phyloP scores from a whole-genome alignment of 257 asterid genomes.

The Ilex asprella region DNA sequence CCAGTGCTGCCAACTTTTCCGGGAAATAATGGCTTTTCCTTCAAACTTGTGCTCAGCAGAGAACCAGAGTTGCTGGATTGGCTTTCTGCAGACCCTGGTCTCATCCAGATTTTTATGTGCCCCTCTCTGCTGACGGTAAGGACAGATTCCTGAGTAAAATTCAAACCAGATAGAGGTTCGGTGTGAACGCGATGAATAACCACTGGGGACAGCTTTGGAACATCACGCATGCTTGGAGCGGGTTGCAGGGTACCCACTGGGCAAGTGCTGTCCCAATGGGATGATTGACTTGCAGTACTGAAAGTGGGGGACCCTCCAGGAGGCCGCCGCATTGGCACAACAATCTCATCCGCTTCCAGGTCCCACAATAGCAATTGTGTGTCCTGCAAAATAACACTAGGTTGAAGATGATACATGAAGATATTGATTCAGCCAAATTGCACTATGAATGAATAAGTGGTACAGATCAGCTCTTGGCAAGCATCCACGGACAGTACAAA shows the following conservation, averaged over 20 bases:
- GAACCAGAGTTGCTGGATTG: conserved; percentile 58
- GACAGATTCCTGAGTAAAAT: conserved; percentile 77
- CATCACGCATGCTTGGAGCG: conserved; percentile 82
- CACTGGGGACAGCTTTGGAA: conserved; percentile 83
- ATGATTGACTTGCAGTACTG: conserved; percentile 82
- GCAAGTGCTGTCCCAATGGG: conserved; percentile 85
- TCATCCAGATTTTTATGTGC: conserved; percentile 86
- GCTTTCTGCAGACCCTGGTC: conserved; percentile 63
- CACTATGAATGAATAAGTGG: too few relatives aligned
- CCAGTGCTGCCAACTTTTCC: conserved; percentile 43
- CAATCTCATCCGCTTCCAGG: conserved; percentile 94
- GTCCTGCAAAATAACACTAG: conserved; percentile 42
- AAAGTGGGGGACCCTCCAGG: conserved; percentile 92
- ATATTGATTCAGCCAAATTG: too few relatives aligned
- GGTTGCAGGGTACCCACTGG: conserved; percentile 80
- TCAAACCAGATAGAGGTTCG: conserved; percentile 86
- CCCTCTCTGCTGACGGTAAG: conserved; percentile 88
- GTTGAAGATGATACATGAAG: neutral
- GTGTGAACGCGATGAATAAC: conserved; percentile 92
- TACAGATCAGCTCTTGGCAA: too few relatives aligned
- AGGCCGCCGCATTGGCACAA: conserved; percentile 95
- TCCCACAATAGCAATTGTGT: conserved; percentile 94
- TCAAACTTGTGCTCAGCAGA: conserved; percentile 36
- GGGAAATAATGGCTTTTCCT: conserved; percentile 41
- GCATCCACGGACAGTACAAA: too few relatives aligned